These are phyloP conservation scores for Nothopassalora personata DNA, from an alignment of 2,329 filamentous ascomycete genomes.

Conservation along the genomic window DNA sequence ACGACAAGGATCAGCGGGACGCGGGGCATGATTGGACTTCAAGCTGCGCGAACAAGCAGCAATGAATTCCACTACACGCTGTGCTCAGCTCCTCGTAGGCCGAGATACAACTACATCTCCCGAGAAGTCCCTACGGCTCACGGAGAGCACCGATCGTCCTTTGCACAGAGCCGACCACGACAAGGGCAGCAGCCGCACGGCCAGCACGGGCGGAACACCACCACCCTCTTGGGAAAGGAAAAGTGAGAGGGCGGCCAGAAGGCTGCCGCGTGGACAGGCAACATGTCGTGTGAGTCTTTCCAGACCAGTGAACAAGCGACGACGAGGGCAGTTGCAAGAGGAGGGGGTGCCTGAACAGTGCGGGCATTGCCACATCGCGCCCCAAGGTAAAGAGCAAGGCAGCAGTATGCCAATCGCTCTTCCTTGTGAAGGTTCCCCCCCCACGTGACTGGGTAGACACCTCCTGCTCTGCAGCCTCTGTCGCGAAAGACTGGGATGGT, in stretches of 20 bases:
- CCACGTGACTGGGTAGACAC: background rate
- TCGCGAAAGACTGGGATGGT: background rate
- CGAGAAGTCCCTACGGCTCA: background rate
- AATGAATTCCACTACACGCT: background rate
- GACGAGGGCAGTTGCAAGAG: background rate
- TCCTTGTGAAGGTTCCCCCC: background rate
- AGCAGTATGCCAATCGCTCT: background rate
- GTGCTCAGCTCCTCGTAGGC: background rate
- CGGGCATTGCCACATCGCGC: background rate
- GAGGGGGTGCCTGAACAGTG: background rate
- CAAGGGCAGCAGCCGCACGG: background rate
- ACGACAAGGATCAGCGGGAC: background rate
- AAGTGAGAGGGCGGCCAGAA: slow-evolving; percentile 12
- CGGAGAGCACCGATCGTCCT: background rate
- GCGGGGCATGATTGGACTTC: background rate
- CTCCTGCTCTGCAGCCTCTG: background rate
- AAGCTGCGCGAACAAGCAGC: background rate
- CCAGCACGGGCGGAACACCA: too few relatives aligned
- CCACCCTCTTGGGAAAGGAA: background rate
- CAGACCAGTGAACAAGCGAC: background rate
- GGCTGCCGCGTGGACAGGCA: slow-evolving; percentile 7
- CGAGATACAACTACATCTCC: background rate
- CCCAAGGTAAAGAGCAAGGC: background rate
- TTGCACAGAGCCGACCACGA: background rate
- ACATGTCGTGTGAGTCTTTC: slow-evolving; percentile 16